These are phyloP conservation scores for Brassica hybrid DNA, from an alignment of 441 rosid genomes.

Conservation along the genomic window DNA sequence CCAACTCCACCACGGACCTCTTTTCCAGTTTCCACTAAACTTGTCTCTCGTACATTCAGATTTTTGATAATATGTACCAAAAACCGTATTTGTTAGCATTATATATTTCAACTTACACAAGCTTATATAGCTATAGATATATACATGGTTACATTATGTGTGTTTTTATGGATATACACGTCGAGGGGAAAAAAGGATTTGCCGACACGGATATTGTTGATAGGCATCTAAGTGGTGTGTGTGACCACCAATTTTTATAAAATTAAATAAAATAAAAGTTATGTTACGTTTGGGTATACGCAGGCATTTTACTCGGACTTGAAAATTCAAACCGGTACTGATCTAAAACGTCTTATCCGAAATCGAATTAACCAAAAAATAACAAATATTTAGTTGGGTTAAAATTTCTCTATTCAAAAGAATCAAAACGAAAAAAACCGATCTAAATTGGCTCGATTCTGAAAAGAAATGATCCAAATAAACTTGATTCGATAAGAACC, in stretches of 20 bases:
- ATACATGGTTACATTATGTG: slow-evolving; percentile 10
- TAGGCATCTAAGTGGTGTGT: slow-evolving; percentile 34
- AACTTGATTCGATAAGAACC: no score
- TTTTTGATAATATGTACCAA: slow-evolving; percentile 23
- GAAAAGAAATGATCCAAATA: no score
- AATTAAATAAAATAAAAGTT: not conserved
- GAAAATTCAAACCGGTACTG: not conserved
- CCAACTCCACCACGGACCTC: slow-evolving; percentile 32
- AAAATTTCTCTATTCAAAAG: not conserved
- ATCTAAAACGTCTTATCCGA: not conserved
- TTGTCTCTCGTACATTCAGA: slow-evolving; percentile 32
- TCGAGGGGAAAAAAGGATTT: slow-evolving; percentile 15
- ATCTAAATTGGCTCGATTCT: no score
- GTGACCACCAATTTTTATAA: slow-evolving; percentile 37
- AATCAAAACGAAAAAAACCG: no score
- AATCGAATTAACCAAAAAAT: not conserved
- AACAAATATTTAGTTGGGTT: not conserved
- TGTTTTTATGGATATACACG: slow-evolving; percentile 27
- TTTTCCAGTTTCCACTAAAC: slow-evolving; percentile 42
- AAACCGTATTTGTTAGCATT: slow-evolving; percentile 11
- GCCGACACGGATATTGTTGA: slow-evolving; percentile 45
- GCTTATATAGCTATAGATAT: not conserved
- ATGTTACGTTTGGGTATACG: not conserved
- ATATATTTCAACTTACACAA: not conserved
- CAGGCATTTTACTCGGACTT: not conserved